Conservation (phyloP, 106 monocot genomes). For the Allium fistulosum region DNA sequence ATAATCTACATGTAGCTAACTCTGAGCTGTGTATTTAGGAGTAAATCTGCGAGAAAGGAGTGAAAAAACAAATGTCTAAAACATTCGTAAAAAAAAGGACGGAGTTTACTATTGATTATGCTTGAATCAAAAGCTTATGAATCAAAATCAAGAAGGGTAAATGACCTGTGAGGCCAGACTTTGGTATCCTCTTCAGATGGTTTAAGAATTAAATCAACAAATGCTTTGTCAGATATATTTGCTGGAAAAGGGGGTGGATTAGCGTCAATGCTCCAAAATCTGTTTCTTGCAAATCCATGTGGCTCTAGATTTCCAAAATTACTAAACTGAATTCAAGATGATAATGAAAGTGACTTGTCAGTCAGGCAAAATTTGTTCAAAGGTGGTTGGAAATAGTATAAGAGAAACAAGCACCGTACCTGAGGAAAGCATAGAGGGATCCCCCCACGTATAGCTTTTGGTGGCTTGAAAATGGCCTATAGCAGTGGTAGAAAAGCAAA, state of each 20-base stretch:
- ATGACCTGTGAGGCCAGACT: conserved; percentile 70
- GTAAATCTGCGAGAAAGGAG: too few relatives aligned
- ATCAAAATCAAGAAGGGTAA: neutral
- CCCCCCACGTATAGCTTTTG: conserved; percentile 82
- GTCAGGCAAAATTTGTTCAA: too few relatives aligned
- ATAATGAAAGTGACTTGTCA: too few relatives aligned
- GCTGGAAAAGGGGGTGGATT: conserved; percentile 56
- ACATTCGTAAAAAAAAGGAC: neutral
- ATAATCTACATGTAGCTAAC: too few relatives aligned
- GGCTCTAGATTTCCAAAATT: conserved; percentile 38
- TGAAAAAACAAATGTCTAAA: too few relatives aligned
- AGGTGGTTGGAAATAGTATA: too few relatives aligned
- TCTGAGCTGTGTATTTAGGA: too few relatives aligned
- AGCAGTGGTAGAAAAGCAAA: neutral
- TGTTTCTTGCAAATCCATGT: conserved; percentile 75
- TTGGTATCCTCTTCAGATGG: conserved; percentile 62
- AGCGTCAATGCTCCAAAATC: conserved; percentile 58
- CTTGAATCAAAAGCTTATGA: neutral
- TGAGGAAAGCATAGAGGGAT: conserved; percentile 84
- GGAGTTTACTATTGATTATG: neutral
- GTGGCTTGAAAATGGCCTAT: conserved; percentile 68
- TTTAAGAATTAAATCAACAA: conserved; percentile 74
- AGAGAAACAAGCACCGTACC: conserved; percentile 15
- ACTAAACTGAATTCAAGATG: conserved; percentile 31
- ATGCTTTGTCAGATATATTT: conserved; percentile 39